Conservation (phyloP, 352 stramenopile species). For the Pythium phragmitis region DNA sequence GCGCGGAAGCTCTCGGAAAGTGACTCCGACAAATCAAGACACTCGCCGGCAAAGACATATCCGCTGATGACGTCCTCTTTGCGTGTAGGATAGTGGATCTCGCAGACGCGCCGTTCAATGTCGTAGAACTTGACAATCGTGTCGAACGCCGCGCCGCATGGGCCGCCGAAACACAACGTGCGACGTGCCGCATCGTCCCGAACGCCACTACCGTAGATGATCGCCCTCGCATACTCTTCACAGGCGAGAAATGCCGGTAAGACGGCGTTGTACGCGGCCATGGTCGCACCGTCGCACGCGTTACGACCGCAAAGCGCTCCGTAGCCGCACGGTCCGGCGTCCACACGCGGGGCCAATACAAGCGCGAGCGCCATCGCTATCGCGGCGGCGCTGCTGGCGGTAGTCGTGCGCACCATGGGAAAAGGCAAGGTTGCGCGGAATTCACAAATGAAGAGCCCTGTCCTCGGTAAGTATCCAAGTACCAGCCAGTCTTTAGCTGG, state of each 20-base stretch:
- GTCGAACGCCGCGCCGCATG: slow-evolving; percentile 10
- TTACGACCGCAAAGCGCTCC: slow-evolving; percentile 6
- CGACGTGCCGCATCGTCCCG: not conserved
- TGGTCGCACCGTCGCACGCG: slow-evolving; percentile 9
- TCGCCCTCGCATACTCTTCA: not conserved
- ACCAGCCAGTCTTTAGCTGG: too few relatives aligned
- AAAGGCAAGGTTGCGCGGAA: too few relatives aligned
- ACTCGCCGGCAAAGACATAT: not conserved
- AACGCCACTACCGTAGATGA: too few relatives aligned
- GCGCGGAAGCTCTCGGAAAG: not conserved
- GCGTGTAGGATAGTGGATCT: slow-evolving; percentile 13
- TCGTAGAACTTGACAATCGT: slow-evolving; percentile 13
- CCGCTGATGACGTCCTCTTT: slow-evolving; percentile 6
- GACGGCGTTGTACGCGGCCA: slow-evolving; percentile 8
- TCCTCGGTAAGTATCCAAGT: too few relatives aligned
- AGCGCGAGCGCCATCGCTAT: too few relatives aligned
- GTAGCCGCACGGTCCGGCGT: slow-evolving; percentile 15
- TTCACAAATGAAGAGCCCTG: too few relatives aligned
- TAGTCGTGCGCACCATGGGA: too few relatives aligned
- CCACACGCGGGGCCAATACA: not conserved
- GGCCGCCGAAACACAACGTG: not conserved
- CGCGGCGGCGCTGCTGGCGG: too few relatives aligned
- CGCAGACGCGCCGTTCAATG: slow-evolving; percentile 6
- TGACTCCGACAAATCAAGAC: not conserved
- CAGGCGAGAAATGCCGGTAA: slow-evolving; percentile 10